Base-by-base conservation (phyloP, 768 basidiomycete genomes). In the Solioccasus polychromus region DNA sequence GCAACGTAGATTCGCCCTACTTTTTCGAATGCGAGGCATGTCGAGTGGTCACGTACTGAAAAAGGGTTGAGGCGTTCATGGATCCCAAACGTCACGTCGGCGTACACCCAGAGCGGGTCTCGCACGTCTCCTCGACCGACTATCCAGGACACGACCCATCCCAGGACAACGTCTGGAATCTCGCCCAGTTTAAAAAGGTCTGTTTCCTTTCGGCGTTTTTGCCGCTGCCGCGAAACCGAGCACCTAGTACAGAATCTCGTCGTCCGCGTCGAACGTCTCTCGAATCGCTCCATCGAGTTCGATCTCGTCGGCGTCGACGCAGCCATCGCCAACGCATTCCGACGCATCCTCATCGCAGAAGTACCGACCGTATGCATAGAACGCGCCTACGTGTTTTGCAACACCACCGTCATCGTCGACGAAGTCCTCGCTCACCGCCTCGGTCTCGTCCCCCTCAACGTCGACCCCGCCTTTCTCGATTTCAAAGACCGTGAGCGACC, bases 301-400 rank as follows among this genome's bases (percentile, higher is more conserved):
- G 96, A 99, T 68, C 73, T 98, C 35, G 79, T 97, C 45, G 94
- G 95, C 5, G 87, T 97, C 23, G 95, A 99, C 63, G 90, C 96
- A 1, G 89, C 92, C 14, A 88, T 99, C 47, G 93, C 96, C 24
- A 98, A 99, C 65, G 92, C 95, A 0, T 80, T 95, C 53, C 77
- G 96, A 22, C 76, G 96, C 45, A 92, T 96, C 44, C 75, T 97
- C 62, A 88, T 98, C 37, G 88, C 95, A 9, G 96, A 99, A 78
- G 94, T 97, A 0, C 96, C 95, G 0, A 88, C 91, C 2, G 72
- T 98, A 22, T 88, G 87, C 34, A 85, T 97, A 41, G 96, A 98
- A 61, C 74, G 85, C 51, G 90, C 90, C 5, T 98, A 91, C 64
- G 74, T 93, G 2, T 97, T 85, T 82, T 85, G 95, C 69, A 99